Base-by-base conservation (phyloP, 2,329 filamentous ascomycete genomes). In the Cadophora luteo-olivacea region DNA sequence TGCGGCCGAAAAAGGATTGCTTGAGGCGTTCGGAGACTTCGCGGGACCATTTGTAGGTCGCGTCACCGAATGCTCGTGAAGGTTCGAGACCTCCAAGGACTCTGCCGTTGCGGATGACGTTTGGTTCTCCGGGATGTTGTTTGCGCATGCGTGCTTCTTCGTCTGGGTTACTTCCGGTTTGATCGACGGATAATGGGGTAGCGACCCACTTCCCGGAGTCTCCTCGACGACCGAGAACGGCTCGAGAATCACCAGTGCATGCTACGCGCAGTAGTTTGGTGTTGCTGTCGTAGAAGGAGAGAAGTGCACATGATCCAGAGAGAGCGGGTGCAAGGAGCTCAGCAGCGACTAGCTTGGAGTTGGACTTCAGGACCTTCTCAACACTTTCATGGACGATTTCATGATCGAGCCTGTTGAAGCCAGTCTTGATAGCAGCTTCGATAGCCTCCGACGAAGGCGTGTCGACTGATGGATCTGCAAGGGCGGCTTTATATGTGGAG, bases 381-480 rank as follows among this genome's bases (percentile, higher is more conserved):
- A 97, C 95, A 70, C 93, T 97, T 78, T 94, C 92, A 81, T 98
- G 89, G 9, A 97, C 93, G 76, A 99, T 99, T 78, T 98, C 96
- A 76, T 98, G 83, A 78, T 99, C 96, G 3, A 99, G 86, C 64
- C 90, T 90, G 58, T 91, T 86, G 79, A 99, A 99, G 1, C 93
- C 96, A 36, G 89, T 88, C 83, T 97, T 98, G 82, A 99, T 97
- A 41, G 96, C 97, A 33, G 86, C 84, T 76, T 98, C 94, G 66
- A 99, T 91, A 4, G 93, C 90, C 64, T 94, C 93, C 1, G 92
- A 86, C 0, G 90, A 85, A 3, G 96, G 96, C 16, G 87, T 84
- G 82, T 41, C 87, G 81, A 12, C 82, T 69, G 81, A 85, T 24
- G 85, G 82, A 73, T 89, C 84, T 49, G 84, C 79, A 22, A 87